Conservation (phyloP, 2,329 filamentous ascomycete genomes). For the Septoria petroselini region DNA sequence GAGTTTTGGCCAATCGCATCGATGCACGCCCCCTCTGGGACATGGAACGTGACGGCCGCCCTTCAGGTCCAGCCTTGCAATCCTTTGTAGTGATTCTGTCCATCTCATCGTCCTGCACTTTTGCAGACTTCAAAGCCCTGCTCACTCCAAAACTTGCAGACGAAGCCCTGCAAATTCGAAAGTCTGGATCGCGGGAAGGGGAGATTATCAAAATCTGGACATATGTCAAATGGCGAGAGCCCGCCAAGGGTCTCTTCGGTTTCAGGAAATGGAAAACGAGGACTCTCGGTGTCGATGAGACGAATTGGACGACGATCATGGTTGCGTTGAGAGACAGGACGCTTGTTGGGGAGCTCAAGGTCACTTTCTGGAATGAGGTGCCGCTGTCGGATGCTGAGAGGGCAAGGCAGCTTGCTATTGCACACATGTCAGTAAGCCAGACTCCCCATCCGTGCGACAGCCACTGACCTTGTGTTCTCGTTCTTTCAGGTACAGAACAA, state of each 20-base stretch:
- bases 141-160: not conserved
- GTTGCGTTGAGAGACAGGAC: constrained; percentile 1
- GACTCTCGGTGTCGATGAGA: not conserved
- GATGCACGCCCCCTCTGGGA: not conserved
- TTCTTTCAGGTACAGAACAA: no score
- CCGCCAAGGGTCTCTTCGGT: not conserved
- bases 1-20: not conserved
- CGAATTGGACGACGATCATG: constrained; percentile 1
- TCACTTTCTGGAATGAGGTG: constrained; percentile 4
- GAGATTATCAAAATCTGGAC: constrained; percentile 1
- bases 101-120: constrained; percentile 1
- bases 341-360: not conserved
- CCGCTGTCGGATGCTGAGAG: constrained; percentile 1
- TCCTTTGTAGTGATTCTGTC: not conserved
- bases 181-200: not conserved
- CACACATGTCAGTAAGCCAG: no score
- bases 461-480: no score
- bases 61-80: not conserved
- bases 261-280: not conserved
- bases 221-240: constrained; percentile 1
- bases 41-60: not conserved
- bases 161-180: not conserved
- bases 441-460: no score
- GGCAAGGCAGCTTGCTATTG: not conserved
- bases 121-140: not conserved